Evolutionary conservation across 2,329 filamentous ascomycete genomes (phyloP), one percentile per base, ranked within the genome.

Genomic region (Sarocladiaceae sp.): DNA sequence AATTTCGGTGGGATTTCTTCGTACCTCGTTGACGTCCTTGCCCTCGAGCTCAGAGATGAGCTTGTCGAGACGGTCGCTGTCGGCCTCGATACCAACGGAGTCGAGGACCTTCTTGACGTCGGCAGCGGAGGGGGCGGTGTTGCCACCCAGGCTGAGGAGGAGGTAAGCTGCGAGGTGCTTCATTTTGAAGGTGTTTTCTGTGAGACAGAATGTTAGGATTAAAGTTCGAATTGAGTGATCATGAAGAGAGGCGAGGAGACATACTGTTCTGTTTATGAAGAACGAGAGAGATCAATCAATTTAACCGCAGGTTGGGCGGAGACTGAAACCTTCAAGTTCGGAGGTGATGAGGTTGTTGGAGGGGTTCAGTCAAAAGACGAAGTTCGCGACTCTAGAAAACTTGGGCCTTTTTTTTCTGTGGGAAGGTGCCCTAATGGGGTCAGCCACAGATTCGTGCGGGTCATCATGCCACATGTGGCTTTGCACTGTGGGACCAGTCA

Each of bases 121-220:
- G 62, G 75, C 74, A 67, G 88, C 90, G 60, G 88, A 91, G 66
- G 94, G 94, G 60, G 85, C 84, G 79, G 82, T 74, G 84, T 97
- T 97, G 79, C 94, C 94, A 74, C 83, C 93, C 66, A 97, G 88
- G 79, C 80, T 78, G 76, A 97, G 90, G 72, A 99, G 93, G 71
- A 99, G 91, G 86, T 96, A 97, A 74, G 94, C 93, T 74, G 94
- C 94, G 81, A 99, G 88, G 81, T 97, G 87, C 92, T 99, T 97
- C 94, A 99, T 97, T 90, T 86, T 96, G 74, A 66, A 64, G 60
- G 66, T 63, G 56, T 70, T 74, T n/a, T 69, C 64, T 69, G 23
- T 8, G 23, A 33, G 46, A 33, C 18, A 48, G 5, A 12, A 31
- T 15, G 44, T 48, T n/a, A 48, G 44, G 10, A 15, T 29, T 7